These are phyloP conservation scores for Aspergillus japonicus DNA, from an alignment of 2,329 filamentous ascomycete species.

Conservation along the genomic window DNA sequence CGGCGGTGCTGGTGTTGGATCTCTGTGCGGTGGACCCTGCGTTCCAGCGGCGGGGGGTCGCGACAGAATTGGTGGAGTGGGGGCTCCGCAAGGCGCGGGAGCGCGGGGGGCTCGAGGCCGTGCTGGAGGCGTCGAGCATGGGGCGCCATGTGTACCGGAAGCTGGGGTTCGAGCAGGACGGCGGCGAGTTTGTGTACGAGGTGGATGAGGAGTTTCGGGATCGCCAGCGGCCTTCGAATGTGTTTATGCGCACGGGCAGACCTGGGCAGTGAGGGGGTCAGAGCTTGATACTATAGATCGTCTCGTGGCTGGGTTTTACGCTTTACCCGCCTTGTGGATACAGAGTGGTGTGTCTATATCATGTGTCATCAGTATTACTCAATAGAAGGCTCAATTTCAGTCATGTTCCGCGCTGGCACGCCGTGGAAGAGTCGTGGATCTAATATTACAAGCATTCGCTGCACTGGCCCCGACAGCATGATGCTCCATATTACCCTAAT, in stretches of 20 bases:
- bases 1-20: conserved; percentile 51
- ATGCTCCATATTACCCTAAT: too few relatives aligned
- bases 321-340: too few relatives aligned
- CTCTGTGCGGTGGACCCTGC: conserved; percentile 54
- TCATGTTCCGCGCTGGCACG: too few relatives aligned
- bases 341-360: too few relatives aligned
- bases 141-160: conserved; percentile 49
- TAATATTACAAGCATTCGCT: too few relatives aligned
- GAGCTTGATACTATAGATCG: too few relatives aligned
- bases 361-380: too few relatives aligned
- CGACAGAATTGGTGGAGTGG: conserved; percentile 48
- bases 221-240: conserved; percentile 39
- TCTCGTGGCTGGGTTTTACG: too few relatives aligned
- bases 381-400: too few relatives aligned
- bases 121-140: conserved; percentile 52
- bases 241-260: conserved; percentile 48
- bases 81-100: conserved; percentile 28
- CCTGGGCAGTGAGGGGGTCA: not conserved
- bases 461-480: too few relatives aligned
- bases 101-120: conserved; percentile 48
- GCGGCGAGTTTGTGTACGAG: conserved; percentile 43
- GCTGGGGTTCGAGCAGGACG: conserved; percentile 47
- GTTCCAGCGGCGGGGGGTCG: conserved; percentile 53
- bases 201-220: conserved; percentile 46
- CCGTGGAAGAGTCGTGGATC: too few relatives aligned